Conservation (phyloP, 169 alveolate species). For the Cryptosporidium ubiquitum region DNA sequence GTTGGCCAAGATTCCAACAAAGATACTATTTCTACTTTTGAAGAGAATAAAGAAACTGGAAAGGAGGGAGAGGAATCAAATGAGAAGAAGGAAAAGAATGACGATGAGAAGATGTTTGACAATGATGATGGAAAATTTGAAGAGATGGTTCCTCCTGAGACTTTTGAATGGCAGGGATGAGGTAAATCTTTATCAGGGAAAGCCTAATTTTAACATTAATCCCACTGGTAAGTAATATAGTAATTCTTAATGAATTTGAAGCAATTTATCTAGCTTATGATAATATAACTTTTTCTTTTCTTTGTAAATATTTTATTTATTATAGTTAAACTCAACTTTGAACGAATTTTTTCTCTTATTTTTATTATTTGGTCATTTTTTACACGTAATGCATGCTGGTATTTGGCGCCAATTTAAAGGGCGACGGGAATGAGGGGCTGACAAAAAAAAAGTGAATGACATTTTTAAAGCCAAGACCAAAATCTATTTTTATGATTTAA, state of each 20-base stretch:
- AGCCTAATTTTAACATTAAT: neutral
- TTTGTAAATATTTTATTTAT: neutral
- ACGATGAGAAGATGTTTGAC: neutral
- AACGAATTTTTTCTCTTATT: neutral
- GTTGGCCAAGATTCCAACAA: neutral
- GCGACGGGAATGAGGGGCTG: neutral
- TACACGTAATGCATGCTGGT: neutral
- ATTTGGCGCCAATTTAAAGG: neutral
- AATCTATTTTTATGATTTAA: neutral
- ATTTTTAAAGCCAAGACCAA: neutral
- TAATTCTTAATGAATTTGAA: neutral
- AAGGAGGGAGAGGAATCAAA: neutral
- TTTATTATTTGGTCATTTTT: neutral
- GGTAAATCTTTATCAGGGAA: neutral
- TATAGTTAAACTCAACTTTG: neutral
- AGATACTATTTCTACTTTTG: neutral
- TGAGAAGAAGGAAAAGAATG: neutral
- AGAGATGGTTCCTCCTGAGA: slow-evolving; percentile 49
- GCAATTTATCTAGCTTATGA: neutral
- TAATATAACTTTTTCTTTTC: neutral
- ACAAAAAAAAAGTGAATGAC: neutral
- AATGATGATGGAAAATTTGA: neutral
- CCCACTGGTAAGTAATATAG: neutral
- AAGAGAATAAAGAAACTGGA: slow-evolving; percentile 5
- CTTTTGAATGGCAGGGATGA: slow-evolving; percentile 72